phyloP scores from a whole-genome alignment of 805 yeast genomes.

The Metschnikowia reukaufii region DNA sequence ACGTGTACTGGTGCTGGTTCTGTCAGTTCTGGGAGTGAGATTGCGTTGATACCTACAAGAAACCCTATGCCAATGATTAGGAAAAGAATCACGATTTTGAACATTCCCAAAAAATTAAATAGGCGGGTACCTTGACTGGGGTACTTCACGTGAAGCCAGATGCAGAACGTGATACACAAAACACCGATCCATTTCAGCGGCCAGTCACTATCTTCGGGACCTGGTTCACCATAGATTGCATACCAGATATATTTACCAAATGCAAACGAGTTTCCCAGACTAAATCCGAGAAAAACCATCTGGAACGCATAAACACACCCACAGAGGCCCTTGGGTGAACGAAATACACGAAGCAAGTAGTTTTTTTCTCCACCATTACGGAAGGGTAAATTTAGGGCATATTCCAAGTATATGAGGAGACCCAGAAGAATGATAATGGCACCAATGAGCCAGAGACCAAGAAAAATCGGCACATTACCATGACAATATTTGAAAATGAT shows the following conservation, averaged over 20 bases:
- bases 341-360: conserved; percentile 37
- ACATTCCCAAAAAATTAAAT: conserved; percentile 54
- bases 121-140: conserved; percentile 52
- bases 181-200: conserved; percentile 51
- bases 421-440: conserved; percentile 41
- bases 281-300: conserved; percentile 57
- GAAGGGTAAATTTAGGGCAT: conserved; percentile 41
- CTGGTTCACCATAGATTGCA: conserved; percentile 30
- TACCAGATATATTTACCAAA: conserved; percentile 59
- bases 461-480: conserved; percentile 39
- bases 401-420: conserved; percentile 41
- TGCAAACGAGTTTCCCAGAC: conserved; percentile 64
- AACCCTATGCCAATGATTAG: conserved; percentile 51
- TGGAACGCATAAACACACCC: conserved; percentile 49
- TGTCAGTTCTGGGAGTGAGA: conserved; percentile 19
- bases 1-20: background rate
- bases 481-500: conserved; percentile 54
- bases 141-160: conserved; percentile 47
- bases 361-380: conserved; percentile 45
- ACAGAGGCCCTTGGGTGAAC: conserved; percentile 32
- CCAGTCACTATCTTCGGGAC: conserved; percentile 24
- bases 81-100: conserved; percentile 51
- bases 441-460: conserved; percentile 35
- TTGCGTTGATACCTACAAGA: conserved; percentile 36
- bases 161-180: conserved; percentile 45